These are phyloP conservation scores for Colletotrichum acutatum DNA, from an alignment of 2,329 filamentous ascomycete species.

Conservation along the genomic window DNA sequence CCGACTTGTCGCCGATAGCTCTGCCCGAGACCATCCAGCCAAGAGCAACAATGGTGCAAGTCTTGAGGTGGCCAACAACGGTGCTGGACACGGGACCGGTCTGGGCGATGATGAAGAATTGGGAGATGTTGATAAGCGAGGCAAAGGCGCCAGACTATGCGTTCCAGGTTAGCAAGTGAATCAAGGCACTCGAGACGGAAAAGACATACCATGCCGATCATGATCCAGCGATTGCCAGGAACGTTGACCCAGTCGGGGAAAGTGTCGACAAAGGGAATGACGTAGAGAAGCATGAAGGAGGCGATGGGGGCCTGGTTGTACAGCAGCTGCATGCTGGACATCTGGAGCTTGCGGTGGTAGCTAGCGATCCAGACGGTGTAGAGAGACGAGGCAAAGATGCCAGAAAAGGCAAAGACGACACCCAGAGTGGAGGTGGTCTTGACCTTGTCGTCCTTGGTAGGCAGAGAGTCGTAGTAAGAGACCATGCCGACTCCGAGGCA, in stretches of 20 bases:
- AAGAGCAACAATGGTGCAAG: slow-evolving; percentile 71
- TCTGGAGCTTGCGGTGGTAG: slow-evolving; percentile 72
- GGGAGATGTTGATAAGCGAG: slow-evolving; percentile 72
- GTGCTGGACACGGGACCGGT: slow-evolving; percentile 73
- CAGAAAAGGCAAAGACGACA: slow-evolving; percentile 71
- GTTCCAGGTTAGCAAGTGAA: background rate
- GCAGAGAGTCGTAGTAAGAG: slow-evolving; percentile 75
- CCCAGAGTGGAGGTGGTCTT: slow-evolving; percentile 68
- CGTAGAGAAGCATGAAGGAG: slow-evolving; percentile 71
- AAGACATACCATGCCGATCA: slow-evolving; percentile 67
- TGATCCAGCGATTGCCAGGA: slow-evolving; percentile 61
- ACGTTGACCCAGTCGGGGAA: slow-evolving; percentile 68
- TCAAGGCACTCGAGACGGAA: background rate
- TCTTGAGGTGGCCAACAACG: slow-evolving; percentile 74
- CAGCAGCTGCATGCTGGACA: slow-evolving; percentile 76
- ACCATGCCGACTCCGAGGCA: slow-evolving; percentile 74
- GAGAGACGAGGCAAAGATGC: slow-evolving; percentile 72
- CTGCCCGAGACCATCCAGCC: slow-evolving; percentile 69
- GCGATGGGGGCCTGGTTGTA: slow-evolving; percentile 75
- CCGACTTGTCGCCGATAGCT: slow-evolving; percentile 65
- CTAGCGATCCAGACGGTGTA: slow-evolving; percentile 77
- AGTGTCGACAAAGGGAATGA: slow-evolving; percentile 73
- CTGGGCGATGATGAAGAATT: slow-evolving; percentile 71
- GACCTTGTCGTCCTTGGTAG: slow-evolving; percentile 55
- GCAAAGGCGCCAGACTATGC: slow-evolving; percentile 70